Evolutionary conservation across 2,329 filamentous ascomycete species (phyloP).

Genomic region (Chaetothyriales sp.): DNA sequence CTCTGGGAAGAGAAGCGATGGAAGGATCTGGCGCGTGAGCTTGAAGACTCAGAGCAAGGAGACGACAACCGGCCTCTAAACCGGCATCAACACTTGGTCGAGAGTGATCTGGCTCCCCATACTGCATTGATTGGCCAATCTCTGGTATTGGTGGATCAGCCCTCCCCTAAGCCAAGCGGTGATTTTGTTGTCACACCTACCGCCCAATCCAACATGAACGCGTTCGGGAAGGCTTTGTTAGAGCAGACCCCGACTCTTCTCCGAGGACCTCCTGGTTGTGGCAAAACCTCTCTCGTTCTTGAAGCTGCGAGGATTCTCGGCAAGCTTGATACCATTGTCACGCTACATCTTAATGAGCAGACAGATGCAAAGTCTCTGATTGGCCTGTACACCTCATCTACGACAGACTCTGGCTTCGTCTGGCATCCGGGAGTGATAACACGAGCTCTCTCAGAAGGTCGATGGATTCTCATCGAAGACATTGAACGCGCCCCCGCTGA

Average conservation of each 20-base stretch:
- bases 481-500: conserved; percentile 88
- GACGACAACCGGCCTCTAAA: conserved; percentile 16
- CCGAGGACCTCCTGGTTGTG: conserved; percentile 67
- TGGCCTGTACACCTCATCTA: conserved; percentile 81
- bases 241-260: conserved; percentile 59
- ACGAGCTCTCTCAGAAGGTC: conserved; percentile 79
- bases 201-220: conserved; percentile 54
- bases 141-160: conserved; percentile 49
- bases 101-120: conserved; percentile 37
- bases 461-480: conserved; percentile 96
- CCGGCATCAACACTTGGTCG: conserved; percentile 16
- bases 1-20: conserved; percentile 48
- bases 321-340: conserved; percentile 71
- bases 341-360: conserved; percentile 91
- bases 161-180: conserved; percentile 33
- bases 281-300: conserved; percentile 76
- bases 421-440: conserved; percentile 91
- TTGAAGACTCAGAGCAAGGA: conserved; percentile 17
- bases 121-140: conserved; percentile 51
- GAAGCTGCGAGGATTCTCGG: conserved; percentile 68
- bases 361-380: conserved; percentile 94
- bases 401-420: conserved; percentile 72
- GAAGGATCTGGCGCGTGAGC: conserved; percentile 34
- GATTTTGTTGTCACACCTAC: conserved; percentile 56
- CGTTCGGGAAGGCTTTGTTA: conserved; percentile 53